Percentiles rank a stretch among this genome's conserved stretches.
These are phyloP conservation scores for Tetrahymena borealis DNA, from an alignment of 73 alveolate species.

Conservation along the genomic window DNA sequence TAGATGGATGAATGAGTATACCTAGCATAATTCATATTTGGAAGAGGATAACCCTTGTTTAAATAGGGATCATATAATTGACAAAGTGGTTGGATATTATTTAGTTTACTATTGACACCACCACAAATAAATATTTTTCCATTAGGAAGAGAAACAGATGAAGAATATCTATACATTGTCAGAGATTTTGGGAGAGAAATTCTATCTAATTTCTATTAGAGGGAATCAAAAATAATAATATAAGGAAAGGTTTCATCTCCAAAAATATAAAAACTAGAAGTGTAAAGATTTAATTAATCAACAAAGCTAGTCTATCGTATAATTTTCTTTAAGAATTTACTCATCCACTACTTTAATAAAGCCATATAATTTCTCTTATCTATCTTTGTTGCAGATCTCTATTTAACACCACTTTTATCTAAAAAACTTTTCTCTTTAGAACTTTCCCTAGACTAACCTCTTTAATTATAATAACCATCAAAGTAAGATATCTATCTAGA, in stretches of 20 bases:
- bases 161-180: neutral
- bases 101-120: neutral
- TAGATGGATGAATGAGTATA: neutral
- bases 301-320: neutral
- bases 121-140: neutral
- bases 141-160: neutral
- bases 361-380: neutral
- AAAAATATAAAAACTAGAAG: neutral
- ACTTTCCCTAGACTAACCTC: neutral
- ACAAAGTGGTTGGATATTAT: neutral
- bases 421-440: neutral
- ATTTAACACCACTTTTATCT: neutral
- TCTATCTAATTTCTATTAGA: neutral
- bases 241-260: neutral
- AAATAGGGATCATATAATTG: neutral
- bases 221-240: neutral
- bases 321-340: neutral
- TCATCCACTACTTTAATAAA: neutral
- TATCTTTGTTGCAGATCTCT: neutral
- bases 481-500: neutral
- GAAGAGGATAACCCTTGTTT: neutral
- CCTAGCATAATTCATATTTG: neutral
- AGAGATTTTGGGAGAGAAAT: neutral
- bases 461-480: neutral
- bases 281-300: neutral